These are phyloP conservation scores for Petrea volubilis DNA, from an alignment of 257 asterid species.

Conservation along the genomic window DNA sequence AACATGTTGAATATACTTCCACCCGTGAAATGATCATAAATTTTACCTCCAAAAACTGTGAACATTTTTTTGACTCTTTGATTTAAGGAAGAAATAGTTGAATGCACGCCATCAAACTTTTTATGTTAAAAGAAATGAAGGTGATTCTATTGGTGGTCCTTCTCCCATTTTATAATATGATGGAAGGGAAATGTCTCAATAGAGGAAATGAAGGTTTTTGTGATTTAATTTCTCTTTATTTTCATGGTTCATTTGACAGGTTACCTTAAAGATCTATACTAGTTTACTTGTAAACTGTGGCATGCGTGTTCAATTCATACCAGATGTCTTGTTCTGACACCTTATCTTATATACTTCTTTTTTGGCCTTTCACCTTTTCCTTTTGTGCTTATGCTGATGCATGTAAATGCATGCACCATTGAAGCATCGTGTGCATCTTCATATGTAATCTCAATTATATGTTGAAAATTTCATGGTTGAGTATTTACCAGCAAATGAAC, in stretches of 20 bases:
- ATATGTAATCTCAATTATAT: background rate
- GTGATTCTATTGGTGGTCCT: constrained; percentile 33
- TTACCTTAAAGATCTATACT: constrained; percentile 8
- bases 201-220: constrained; percentile 12
- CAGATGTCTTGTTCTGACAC: constrained; percentile 28
- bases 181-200: constrained; percentile 26
- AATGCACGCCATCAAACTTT: background rate
- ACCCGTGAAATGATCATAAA: background rate
- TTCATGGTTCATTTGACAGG: constrained; percentile 24
- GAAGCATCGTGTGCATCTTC: constrained; percentile 14
- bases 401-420: constrained; percentile 9
- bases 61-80: background rate
- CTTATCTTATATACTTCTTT: constrained; percentile 20
- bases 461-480: constrained; percentile 9
- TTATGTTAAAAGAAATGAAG: constrained; percentile 22
- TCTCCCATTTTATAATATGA: constrained; percentile 22
- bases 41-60: constrained; percentile 1
- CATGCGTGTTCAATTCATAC: constrained; percentile 12
- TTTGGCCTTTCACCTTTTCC: background rate
- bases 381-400: constrained; percentile 24
- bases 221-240: constrained; percentile 2
- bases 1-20: background rate
- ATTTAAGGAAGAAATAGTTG: constrained; percentile 14
- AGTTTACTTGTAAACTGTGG: constrained; percentile 14
- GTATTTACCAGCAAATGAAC: constrained; percentile 8